Evolutionary conservation across 169 alveolate genomes (phyloP), one percentile per base, ranked within the genome.

Genomic region (Cryptosporidium xiaoi): DNA sequence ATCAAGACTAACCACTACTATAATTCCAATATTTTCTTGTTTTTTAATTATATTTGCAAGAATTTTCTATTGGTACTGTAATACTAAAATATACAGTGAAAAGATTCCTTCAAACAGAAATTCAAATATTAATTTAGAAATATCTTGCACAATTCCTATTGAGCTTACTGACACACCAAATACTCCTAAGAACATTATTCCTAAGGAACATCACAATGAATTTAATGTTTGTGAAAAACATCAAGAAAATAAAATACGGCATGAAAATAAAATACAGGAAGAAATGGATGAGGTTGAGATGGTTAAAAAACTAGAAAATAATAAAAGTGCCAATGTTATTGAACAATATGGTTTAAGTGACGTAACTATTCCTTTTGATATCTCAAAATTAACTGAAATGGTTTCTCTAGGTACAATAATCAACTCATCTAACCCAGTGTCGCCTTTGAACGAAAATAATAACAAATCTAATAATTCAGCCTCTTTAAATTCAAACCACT

Each of bases 1-100:
- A 16, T 44, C 87, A 62, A 77, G 87, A 62, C 46, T 77, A 2
- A 33, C 55, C 33, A 77, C 87, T 20, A 77, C 87, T 18, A 62
- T 77, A 27, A 77, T 77, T 44, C 87, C 87, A 56, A 56, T 77
- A 29, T 27, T 62, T 16, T 53, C 33, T 53, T 69, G 83, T 13
- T 69, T 69, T 55, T 27, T 53, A 31, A 50, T 69, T 12, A 3
- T 69, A 55, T 34, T 69, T 55, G 51, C 67, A 33, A 69, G 83
- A 55, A 69, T 69, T 51, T 18, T 53, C 12, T 69, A 69, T 13
- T 69, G 83, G 83, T 69, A 53, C 34, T 34, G 1, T n/a, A 31
- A 50, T n/a, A 56, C 83, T 1, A 69, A 69, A 18, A n/a, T 56
- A 53, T 69, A 69, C 20, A 69, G 46, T 33, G 83, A 69, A 24